Conservation (phyloP, 2,329 filamentous ascomycete genomes). For the Pestalotiopsis sp. region DNA sequence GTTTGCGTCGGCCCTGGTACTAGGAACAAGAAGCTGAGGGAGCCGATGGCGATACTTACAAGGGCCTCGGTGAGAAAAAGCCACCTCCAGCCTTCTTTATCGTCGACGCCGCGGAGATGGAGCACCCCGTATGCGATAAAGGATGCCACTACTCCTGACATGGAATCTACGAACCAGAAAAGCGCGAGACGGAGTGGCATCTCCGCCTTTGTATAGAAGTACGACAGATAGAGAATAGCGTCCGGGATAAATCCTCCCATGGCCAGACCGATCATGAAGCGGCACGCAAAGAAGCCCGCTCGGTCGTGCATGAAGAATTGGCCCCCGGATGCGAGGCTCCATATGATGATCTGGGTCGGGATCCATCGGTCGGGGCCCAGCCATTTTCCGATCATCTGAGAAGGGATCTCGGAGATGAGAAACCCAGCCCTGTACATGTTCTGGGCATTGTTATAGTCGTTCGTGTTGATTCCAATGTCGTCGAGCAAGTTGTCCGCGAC, state of each 20-base stretch:
- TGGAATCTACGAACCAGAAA: slow-evolving; percentile 7
- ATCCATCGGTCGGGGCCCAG: slow-evolving; percentile 29
- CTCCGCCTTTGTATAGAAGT: background rate
- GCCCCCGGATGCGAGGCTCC: slow-evolving; percentile 22
- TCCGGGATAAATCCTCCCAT: slow-evolving; percentile 49
- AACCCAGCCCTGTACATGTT: slow-evolving; percentile 28
- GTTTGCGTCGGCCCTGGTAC: slow-evolving; percentile 64
- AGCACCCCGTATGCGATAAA: slow-evolving; percentile 51
- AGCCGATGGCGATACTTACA: slow-evolving; percentile 36
- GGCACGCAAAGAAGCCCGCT: slow-evolving; percentile 31
- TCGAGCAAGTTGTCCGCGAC: slow-evolving; percentile 35
- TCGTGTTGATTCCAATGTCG: slow-evolving; percentile 18
- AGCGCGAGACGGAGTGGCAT: slow-evolving; percentile 4
- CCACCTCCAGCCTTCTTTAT: slow-evolving; percentile 59
- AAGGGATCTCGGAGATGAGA: slow-evolving; percentile 19
- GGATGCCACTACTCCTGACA: slow-evolving; percentile 1
- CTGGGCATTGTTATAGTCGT: slow-evolving; percentile 29
- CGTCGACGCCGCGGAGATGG: slow-evolving; percentile 51
- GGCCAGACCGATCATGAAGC: slow-evolving; percentile 59
- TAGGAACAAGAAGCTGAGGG: slow-evolving; percentile 56
- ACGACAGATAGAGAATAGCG: slow-evolving; percentile 1
- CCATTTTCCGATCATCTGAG: slow-evolving; percentile 26
- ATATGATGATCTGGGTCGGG: slow-evolving; percentile 27
- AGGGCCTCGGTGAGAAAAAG: slow-evolving; percentile 44
- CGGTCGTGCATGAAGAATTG: slow-evolving; percentile 27